Evolutionary conservation across 805 yeast species (phyloP), one percentile per base, ranked within the genome.

Genomic region (Starmerella apis): DNA sequence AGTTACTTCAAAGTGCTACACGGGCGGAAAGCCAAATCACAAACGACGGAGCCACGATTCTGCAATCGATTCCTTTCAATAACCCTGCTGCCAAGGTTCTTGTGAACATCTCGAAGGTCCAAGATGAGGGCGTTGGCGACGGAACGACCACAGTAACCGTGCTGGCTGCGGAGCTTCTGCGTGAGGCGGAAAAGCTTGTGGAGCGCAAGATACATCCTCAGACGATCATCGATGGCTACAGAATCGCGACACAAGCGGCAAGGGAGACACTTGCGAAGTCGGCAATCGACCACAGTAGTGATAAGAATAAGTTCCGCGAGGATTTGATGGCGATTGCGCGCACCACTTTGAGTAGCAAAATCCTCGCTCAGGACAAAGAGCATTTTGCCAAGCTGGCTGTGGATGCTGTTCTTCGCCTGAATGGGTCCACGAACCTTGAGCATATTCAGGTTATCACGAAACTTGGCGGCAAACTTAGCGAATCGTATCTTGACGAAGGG

Each of bases 41-140:
- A 38, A 38, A 38, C 43, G 99, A 92, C 71, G 99, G 99, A 54
- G 98, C 98, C 46, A 92, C 99, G 2, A 92, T 92, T 56, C 71
- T 92, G 57, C 87, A 88, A 62, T 76, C 94, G 1, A 90, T 92
- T 60, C 96, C 97, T 14, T 78, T 92, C 58, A 96, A 88, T 64
- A 90, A 92, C 61, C 97, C 97, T 9, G 98, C 99, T 10, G 98
- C 98, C 11, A 87, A 86, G 66, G 88, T 90, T 53, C 71, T 90
- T 58, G 98, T 90, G 48, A 95, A 90, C 65, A 84, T 90, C 51
- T 84, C 96, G 16, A 82, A 94, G 65, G 87, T 95, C 2, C 98
- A 90, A 70, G 98, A 90, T 65, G 95, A 94, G 53, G 97, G 90
- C 67, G 95, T 92, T 56, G 98, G 98, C 53, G 98, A 90, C 69